Evolutionary conservation across 2,329 filamentous ascomycete species (phyloP).

Genomic region (Fusarium mundagurra): DNA sequence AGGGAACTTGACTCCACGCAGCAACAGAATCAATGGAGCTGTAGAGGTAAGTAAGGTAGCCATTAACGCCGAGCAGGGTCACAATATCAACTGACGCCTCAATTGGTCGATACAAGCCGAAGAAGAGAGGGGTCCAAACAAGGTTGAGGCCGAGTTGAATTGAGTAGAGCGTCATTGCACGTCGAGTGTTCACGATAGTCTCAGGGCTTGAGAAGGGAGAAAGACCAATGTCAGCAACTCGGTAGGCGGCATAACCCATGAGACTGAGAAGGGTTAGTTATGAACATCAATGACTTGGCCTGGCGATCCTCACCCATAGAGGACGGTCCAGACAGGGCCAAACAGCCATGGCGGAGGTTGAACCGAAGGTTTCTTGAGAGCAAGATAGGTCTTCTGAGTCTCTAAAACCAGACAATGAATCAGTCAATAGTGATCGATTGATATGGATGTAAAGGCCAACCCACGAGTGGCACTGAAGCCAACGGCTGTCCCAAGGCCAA

Average conservation of each 20-base stretch:
- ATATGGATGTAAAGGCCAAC: conserved; percentile 41
- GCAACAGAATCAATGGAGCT: conserved; percentile 76
- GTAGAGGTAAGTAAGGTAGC: conserved; percentile 81
- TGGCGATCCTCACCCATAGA: conserved; percentile 62
- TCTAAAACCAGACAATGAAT: conserved; percentile 50
- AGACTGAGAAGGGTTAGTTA: conserved; percentile 49
- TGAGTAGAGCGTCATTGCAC: conserved; percentile 83
- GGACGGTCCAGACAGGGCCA: conserved; percentile 71
- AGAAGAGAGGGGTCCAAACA: conserved; percentile 94
- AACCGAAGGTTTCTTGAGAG: conserved; percentile 73
- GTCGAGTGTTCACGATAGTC: conserved; percentile 68
- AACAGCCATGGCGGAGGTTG: conserved; percentile 70
- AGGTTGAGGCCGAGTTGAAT: conserved; percentile 87
- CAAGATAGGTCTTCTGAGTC: conserved; percentile 70
- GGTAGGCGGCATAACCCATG: conserved; percentile 91
- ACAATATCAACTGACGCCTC: conserved; percentile 81
- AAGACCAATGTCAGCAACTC: conserved; percentile 73
- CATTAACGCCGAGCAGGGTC: conserved; percentile 75
- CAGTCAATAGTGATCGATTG: background rate
- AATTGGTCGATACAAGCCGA: conserved; percentile 76
- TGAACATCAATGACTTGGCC: background rate
- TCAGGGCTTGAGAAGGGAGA: conserved; percentile 63
- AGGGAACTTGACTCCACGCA: conserved; percentile 80
- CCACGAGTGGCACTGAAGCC: conserved; percentile 75
- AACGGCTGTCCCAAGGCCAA: conserved; percentile 77